Evolutionary conservation across 106 monocot species (phyloP).

Genomic region (Alisma plantagoaquatica): DNA sequence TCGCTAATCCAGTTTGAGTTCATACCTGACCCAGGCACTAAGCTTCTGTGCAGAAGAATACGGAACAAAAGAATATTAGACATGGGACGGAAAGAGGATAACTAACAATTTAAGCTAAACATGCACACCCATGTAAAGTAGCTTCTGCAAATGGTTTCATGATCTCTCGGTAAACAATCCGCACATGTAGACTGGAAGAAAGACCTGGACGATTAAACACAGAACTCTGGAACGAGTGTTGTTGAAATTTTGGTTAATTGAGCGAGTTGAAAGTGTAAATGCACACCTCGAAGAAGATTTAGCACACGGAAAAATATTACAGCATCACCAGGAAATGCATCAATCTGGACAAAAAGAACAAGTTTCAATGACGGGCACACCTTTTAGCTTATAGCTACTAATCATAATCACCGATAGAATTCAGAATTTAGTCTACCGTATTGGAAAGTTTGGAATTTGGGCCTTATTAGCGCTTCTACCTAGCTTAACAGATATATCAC

Average conservation of each 20-base stretch:
- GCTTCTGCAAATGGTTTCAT: conserved; percentile 98
- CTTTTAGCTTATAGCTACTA: too few species aligned
- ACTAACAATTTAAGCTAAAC: not conserved
- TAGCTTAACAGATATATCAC: too few species aligned
- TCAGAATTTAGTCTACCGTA: too few species aligned
- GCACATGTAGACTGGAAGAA: conserved; percentile 82
- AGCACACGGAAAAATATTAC: conserved; percentile 86
- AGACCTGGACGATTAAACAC: conserved; percentile 38
- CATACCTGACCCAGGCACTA: conserved; percentile 19
- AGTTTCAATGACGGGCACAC: not conserved
- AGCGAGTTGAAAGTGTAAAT: too few species aligned
- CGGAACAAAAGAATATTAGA: too few species aligned
- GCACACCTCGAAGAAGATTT: conserved; percentile 91
- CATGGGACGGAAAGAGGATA: not conserved
- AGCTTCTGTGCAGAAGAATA: conserved; percentile 30
- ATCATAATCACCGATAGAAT: too few species aligned
- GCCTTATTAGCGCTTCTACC: too few species aligned
- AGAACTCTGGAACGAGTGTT: not conserved
- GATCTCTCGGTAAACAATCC: conserved; percentile 80
- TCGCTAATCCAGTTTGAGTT: conserved; percentile 55
- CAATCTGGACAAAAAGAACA: conserved; percentile 45
- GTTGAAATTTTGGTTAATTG: not conserved
- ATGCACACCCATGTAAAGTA: conserved; percentile 48
- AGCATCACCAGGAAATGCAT: conserved; percentile 99
- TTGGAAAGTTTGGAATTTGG: too few species aligned